Evolutionary conservation across 1,139 yeast species (phyloP), one percentile per base, ranked within the genome.

Genomic region (Suhomyces bribrorum): DNA sequence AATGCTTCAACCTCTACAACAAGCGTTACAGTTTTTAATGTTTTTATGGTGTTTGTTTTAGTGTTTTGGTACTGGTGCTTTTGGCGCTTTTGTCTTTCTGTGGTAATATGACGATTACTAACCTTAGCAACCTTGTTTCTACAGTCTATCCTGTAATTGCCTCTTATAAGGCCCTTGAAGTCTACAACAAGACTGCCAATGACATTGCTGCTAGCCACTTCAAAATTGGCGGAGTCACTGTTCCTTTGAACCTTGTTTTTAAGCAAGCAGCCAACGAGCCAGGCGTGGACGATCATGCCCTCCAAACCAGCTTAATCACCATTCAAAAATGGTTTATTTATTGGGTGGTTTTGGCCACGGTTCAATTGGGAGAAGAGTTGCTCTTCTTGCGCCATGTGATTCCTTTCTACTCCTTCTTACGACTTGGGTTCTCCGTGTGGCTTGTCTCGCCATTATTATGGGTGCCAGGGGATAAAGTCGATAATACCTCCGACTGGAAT

Each of bases 291-390:
- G 58, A 53, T 24, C 49, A 47, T 20, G 46, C 41, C 11, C 38
- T 55, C 31, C 58, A 53, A 29, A 36, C 42, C 26, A 71, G 72
- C 45, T 54, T 70, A 40, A 53, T 74, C 15, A 56, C 69, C 11
- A 56, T 77, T 29, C 77, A 78, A 38, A 78, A 80, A 51, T 77
- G 84, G 80, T 57, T 77, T 24, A 64, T 75, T 14, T 81, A 79
- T 52, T 81, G 87, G 87, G 60, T 78, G 13, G 72, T 77, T 1
- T 57, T 64, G 33, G 66, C 76, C 1, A 45, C 66, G 6, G 52
- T 67, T 24, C 60, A 57, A n/a, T 51, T 57, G 14, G 49, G 56
- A 12, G 78, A 66, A 47, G 47, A 57, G 38, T 37, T 67, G 18
- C 52, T 70, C 18, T 53, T 64, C 26, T 55, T 75, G 22, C 41